Evolutionary conservation across 2,329 filamentous ascomycete genomes (phyloP), one percentile per base, ranked within the genome.

Genomic region (Chalara sp.): DNA sequence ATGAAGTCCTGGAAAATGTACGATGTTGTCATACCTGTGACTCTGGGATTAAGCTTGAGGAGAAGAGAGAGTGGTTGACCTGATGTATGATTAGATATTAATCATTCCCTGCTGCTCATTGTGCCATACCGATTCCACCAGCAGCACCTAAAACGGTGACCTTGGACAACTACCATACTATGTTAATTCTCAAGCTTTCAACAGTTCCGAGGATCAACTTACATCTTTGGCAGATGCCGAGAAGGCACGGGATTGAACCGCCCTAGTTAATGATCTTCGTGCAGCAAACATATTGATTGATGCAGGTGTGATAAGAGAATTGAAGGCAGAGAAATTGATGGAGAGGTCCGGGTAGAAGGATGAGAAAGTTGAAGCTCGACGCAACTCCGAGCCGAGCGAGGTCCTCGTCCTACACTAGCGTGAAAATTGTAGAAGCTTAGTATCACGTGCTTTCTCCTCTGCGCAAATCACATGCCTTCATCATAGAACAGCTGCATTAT

Each of bases 31-130:
- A 37, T 37, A 37, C 35, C 35, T 37, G 35, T 37, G 47, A 59
- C 92, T 68, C 88, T 83, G 65, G 91, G 89, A 86, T 96, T 97
- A 71, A 96, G 85, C 89, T 99, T 99, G 74, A 99, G 83, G 69
- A 99, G 86, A 62, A 99, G 87, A 53, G 93, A 99, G 67, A 99
- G 80, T 68, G 93, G 93, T 73, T 99, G 46, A 11, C 35, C 35
- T 37, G 35, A 37, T 37, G 8, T 37, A n/a, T 8, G 8, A 37
- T 37, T 37, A 37, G 35, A 37, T 37, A 37, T 37, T 37, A 8
- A n/a, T 37, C 35, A 8, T 37, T 37, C 35, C 35, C 2, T 37
- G 8, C 35, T 8, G 21, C 21, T 37, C 35, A 10, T 8, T n/a
- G n/a, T 2, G 8, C 35, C 35, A 37, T 37, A 45, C 93, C 93